Evolutionary conservation across 2,329 filamentous ascomycete species (phyloP).

Genomic region (Colletotrichum scovillei): DNA sequence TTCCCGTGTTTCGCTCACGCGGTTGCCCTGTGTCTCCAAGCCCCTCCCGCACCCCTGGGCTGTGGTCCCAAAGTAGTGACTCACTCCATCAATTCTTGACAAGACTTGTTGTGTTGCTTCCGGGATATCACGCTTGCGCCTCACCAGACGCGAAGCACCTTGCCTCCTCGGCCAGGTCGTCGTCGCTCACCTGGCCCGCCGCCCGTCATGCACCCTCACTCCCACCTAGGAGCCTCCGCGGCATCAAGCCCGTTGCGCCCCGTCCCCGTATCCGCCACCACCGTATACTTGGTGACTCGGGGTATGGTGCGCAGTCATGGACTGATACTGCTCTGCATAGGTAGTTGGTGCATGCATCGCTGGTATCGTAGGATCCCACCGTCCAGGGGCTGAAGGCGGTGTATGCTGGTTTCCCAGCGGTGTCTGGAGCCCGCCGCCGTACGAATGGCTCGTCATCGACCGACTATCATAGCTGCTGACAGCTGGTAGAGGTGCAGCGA

Average conservation of each 20-base stretch:
- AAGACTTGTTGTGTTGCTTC: background rate
- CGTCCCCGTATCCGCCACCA: slow-evolving; percentile 54
- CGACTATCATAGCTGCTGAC: slow-evolving; percentile 54
- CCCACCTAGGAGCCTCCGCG: slow-evolving; percentile 12
- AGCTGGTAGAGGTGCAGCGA: slow-evolving; percentile 47
- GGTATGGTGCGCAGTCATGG: slow-evolving; percentile 49
- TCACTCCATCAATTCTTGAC: slow-evolving; percentile 14
- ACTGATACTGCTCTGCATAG: slow-evolving; percentile 53
- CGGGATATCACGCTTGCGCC: slow-evolving; percentile 21
- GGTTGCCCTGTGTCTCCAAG: background rate
- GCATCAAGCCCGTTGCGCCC: slow-evolving; percentile 53
- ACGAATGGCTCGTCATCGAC: slow-evolving; percentile 45
- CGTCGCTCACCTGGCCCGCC: slow-evolving; percentile 8
- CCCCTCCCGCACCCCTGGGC: background rate
- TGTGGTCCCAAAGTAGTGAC: slow-evolving; percentile 2
- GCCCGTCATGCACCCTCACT: slow-evolving; percentile 11
- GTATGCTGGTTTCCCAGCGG: slow-evolving; percentile 45
- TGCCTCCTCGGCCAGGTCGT: background rate
- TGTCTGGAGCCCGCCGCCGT: slow-evolving; percentile 54
- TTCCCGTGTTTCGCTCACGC: slow-evolving; percentile 28
- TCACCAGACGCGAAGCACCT: slow-evolving; percentile 27
- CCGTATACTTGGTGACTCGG: slow-evolving; percentile 54
- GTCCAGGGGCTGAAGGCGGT: slow-evolving; percentile 28
- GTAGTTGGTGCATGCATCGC: slow-evolving; percentile 43
- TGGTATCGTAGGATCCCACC: slow-evolving; percentile 52